A percentile compares a stretch with the other conserved stretches of the same genome.
These are phyloP conservation scores for Sistotremastrum niveocremeum DNA, from an alignment of 768 basidiomycete genomes.

Conservation along the genomic window DNA sequence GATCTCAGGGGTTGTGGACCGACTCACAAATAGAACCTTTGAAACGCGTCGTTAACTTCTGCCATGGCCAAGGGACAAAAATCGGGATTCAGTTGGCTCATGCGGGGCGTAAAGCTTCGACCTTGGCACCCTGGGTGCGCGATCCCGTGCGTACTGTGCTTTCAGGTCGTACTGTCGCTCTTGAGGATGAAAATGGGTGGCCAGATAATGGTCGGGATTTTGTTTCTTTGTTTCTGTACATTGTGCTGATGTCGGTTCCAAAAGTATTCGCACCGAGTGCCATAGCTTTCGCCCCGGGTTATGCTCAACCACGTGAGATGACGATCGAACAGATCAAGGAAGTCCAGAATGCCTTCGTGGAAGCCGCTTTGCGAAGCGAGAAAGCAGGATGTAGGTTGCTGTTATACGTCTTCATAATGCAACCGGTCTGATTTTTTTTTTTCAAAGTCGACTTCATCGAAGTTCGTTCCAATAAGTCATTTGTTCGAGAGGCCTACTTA, in stretches of 20 bases:
- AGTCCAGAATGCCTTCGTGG: conserved; percentile 48
- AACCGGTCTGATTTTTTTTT: too few relatives aligned
- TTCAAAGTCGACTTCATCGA: conserved; percentile 53
- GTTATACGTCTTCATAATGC: too few relatives aligned
- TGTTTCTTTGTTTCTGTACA: not conserved
- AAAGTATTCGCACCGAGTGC: conserved; percentile 51
- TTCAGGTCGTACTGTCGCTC: conserved; percentile 22
- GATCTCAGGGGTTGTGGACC: conserved; percentile 48
- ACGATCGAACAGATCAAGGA: conserved; percentile 37
- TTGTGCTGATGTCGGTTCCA: not conserved
- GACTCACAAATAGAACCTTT: conserved; percentile 63
- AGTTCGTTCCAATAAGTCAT: too few relatives aligned
- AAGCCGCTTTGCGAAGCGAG: conserved; percentile 40
- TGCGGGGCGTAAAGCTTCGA: conserved; percentile 60
- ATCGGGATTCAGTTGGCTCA: conserved; percentile 76
- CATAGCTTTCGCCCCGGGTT: conserved; percentile 38
- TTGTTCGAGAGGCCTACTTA: too few relatives aligned
- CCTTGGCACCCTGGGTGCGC: conserved; percentile 54
- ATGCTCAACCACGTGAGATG: conserved; percentile 44
- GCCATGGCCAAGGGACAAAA: conserved; percentile 50
- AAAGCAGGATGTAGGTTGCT: conserved; percentile 42
- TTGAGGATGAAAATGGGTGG: conserved; percentile 51
- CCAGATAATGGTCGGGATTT: conserved; percentile 37
- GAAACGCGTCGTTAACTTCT: conserved; percentile 60
- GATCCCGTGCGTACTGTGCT: conserved; percentile 21